These are phyloP conservation scores for Arachis monticola DNA, from an alignment of 331 rosid species.

Conservation along the genomic window DNA sequence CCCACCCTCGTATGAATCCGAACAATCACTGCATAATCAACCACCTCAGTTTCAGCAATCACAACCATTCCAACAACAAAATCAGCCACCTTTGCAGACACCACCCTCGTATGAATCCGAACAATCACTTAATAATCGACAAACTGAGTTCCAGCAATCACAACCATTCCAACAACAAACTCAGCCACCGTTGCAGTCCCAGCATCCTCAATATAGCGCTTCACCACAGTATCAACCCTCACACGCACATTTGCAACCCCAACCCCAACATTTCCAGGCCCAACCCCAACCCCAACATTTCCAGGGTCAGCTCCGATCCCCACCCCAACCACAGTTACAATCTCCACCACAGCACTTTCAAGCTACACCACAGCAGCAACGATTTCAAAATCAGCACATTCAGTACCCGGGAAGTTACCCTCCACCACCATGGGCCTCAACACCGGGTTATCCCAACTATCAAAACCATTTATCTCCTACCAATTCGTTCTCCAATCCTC, in stretches of 20 bases:
- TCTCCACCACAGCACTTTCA: constrained; percentile 3
- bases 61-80: constrained; percentile 16
- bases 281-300: constrained; percentile 27
- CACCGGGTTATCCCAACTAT: constrained; percentile 64
- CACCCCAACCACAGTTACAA: constrained; percentile 11
- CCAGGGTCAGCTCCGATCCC: constrained; percentile 22
- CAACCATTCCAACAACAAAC: constrained; percentile 12
- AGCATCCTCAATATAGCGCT: constrained; percentile 40
- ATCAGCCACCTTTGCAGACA: neutral
- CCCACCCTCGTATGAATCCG: constrained; percentile 25
- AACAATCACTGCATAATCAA: constrained; percentile 43
- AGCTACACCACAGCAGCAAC: constrained; percentile 41
- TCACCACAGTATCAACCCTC: constrained; percentile 28
- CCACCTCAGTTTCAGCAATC: constrained; percentile 37
- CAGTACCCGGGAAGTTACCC: constrained; percentile 63
- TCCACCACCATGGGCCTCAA: constrained; percentile 87
- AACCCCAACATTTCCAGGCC: neutral
- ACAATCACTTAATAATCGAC: too few species aligned
- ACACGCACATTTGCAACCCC: constrained; percentile 28
- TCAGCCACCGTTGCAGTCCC: constrained; percentile 38
- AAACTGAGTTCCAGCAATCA: too few species aligned
- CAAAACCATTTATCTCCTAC: constrained; percentile 49
- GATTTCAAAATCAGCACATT: constrained; percentile 50
- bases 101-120: too few species aligned
- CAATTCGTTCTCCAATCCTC: constrained; percentile 45